Evolutionary conservation across 495 filamentous ascomycete species (phyloP).

Genomic region (Neurospora pannonica): DNA sequence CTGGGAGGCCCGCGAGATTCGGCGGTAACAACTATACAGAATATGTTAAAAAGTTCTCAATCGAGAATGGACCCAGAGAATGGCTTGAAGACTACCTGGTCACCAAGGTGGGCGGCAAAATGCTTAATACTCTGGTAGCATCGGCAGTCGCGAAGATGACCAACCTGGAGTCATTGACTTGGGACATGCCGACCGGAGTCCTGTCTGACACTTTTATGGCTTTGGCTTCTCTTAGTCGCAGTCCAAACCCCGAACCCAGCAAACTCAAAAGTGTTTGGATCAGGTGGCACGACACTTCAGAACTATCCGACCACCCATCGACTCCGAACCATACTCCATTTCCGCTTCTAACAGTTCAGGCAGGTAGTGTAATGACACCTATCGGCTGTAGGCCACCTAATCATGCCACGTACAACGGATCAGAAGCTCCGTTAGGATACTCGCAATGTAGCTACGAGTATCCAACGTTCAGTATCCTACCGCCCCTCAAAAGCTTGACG

Average conservation of each 20-base stretch:
- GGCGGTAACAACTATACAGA: constrained; percentile 71
- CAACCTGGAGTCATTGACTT: constrained; percentile 82
- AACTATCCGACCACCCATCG: constrained; percentile 15
- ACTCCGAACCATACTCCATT: constrained; percentile 18
- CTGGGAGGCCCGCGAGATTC: constrained; percentile 8
- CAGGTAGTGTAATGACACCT: constrained; percentile 31
- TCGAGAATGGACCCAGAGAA: constrained; percentile 75
- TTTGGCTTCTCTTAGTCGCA: constrained; percentile 59
- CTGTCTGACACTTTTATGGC: constrained; percentile 81
- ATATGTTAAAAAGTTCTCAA: constrained; percentile 79
- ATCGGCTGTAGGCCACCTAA: constrained; percentile 32
- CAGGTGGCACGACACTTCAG: constrained; percentile 78
- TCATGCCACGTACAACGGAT: constrained; percentile 14
- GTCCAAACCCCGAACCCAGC: constrained; percentile 45
- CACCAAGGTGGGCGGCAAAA: constrained; percentile 82
- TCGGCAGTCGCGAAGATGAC: constrained; percentile 77
- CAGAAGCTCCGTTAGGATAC: constrained; percentile 24
- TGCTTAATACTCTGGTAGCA: constrained; percentile 87
- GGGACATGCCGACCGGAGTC: constrained; percentile 95
- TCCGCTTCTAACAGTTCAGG: constrained; percentile 6
- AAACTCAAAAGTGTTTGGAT: constrained; percentile 77
- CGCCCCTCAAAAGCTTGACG: constrained; percentile 67
- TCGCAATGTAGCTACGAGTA: constrained; percentile 55
- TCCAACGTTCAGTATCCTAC: constrained; percentile 77
- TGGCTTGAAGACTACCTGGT: constrained; percentile 86